Evolutionary conservation across 495 filamentous ascomycete genomes (phyloP), one percentile per base, ranked within the genome.

Genomic region (Aspergillus panamensis): DNA sequence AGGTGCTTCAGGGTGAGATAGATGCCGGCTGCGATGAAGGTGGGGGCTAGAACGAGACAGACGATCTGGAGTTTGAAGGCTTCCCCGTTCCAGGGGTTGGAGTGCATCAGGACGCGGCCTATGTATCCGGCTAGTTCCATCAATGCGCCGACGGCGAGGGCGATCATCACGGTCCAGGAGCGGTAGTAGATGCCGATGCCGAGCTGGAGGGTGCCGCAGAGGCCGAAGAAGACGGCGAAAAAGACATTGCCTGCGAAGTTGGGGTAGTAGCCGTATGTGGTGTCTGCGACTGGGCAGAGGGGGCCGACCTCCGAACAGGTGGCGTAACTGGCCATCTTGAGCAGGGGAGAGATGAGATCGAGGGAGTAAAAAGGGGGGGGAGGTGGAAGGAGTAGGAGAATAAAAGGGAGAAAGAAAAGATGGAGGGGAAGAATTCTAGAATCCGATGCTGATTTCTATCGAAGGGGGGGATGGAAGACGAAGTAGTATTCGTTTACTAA

Each of bases 31-130:
- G 85, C 81, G 63, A 88, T 67, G 35, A 88, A 82, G 25, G 84
- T 86, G 0, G 86, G 86, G 5, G 80, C 82, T 5, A 88, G 78
- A 53, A 87, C 82, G 62, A 89, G 75, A 65, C 83, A 84, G 66
- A 82, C 80, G 61, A 89, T 87, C 48, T 89, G 85, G 31, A 85
- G 78, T 65, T 88, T 79, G 67, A 88, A 89, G 8, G 80, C 84
- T 51, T 64, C 54, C 0, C 66, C 59, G 62, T 78, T 73, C 82
- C 82, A 88, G 0, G 85, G 84, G 69, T 89, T 89, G 48, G 63
- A 33, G 66, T 81, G 62, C 61, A 89, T 79, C 6, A 82, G 66
- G 35, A 87, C 71, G 35, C 85, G 81, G 19, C 83, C 82, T 12
- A 80, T 71, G 67, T 89, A 89, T 60, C 86, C 84, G 56, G 71